phyloP scores from a whole-genome alignment of 2,329 filamentous ascomycete species.

The Alternaria triticimaculans region DNA sequence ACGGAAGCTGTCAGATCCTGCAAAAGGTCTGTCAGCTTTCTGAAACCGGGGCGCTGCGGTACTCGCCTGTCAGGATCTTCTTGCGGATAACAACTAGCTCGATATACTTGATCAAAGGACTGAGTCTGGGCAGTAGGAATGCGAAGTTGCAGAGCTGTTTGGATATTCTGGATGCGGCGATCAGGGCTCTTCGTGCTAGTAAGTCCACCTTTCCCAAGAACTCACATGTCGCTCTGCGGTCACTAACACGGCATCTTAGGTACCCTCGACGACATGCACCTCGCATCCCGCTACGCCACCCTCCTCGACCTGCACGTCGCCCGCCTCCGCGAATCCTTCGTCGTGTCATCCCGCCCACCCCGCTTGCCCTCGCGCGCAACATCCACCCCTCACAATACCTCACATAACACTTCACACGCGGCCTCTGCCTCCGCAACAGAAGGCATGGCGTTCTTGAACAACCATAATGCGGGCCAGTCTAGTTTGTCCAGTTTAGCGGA shows the following conservation, averaged over 20 bases:
- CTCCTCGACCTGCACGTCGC: slow-evolving; percentile 54
- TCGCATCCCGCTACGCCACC: slow-evolving; percentile 59
- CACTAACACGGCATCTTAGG: slow-evolving; percentile 26
- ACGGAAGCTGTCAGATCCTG: slow-evolving; percentile 60
- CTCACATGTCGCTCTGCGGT: not conserved
- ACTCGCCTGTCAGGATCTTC: slow-evolving; percentile 61
- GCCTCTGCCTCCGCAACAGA: slow-evolving; percentile 38
- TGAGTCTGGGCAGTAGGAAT: slow-evolving; percentile 59
- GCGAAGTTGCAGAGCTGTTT: slow-evolving; percentile 58
- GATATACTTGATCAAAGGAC: slow-evolving; percentile 61
- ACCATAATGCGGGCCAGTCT: slow-evolving; percentile 45
- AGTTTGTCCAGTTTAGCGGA: slow-evolving; percentile 44
- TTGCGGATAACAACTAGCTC: slow-evolving; percentile 62
- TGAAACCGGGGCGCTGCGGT: slow-evolving; percentile 56
- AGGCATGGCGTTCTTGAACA: slow-evolving; percentile 48
- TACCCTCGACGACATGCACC: slow-evolving; percentile 60
- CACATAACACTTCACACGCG: slow-evolving; percentile 40
- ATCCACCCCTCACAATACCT: slow-evolving; percentile 35
- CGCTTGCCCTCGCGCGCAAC: slow-evolving; percentile 41
- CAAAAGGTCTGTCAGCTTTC: slow-evolving; percentile 58
- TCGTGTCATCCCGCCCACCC: slow-evolving; percentile 46
- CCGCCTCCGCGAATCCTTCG: slow-evolving; percentile 46
- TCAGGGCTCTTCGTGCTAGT: slow-evolving; percentile 56
- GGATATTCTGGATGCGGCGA: slow-evolving; percentile 57
- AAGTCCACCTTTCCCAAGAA: not conserved